Evolutionary conservation across 495 filamentous ascomycete species (phyloP).

Genomic region (Aspergillus coremiiformis): DNA sequence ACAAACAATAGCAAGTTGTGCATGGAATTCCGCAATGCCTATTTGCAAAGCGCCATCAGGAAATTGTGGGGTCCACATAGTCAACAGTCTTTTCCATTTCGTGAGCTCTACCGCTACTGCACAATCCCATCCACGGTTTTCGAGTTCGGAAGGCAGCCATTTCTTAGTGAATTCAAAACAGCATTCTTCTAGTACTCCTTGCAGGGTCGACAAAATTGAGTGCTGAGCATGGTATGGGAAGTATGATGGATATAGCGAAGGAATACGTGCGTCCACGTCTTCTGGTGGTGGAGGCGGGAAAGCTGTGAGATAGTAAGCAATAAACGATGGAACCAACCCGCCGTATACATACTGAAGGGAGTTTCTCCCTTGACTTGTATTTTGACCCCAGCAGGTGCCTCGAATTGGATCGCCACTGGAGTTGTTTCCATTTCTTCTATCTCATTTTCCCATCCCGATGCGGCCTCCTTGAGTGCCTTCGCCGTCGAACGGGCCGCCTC

Average conservation of each 20-base stretch:
- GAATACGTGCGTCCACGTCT: slow-evolving; percentile 4
- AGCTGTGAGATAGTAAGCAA: neutral
- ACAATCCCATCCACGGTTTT: slow-evolving; percentile 24
- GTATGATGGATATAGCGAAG: slow-evolving; percentile 31
- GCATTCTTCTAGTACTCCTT: slow-evolving; percentile 35
- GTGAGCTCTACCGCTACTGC: slow-evolving; percentile 33
- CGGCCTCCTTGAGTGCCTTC: slow-evolving; percentile 7
- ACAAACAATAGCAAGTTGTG: slow-evolving; percentile 21
- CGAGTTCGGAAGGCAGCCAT: slow-evolving; percentile 26
- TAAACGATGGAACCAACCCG: neutral
- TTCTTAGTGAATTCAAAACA: slow-evolving; percentile 32
- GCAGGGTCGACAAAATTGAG: slow-evolving; percentile 27
- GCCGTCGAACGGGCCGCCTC: slow-evolving; percentile 3
- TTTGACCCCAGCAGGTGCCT: neutral
- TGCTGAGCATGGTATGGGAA: slow-evolving; percentile 37
- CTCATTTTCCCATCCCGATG: neutral
- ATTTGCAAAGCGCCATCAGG: slow-evolving; percentile 12
- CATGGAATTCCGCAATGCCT: slow-evolving; percentile 10
- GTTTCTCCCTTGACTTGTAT: neutral
- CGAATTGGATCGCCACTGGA: neutral
- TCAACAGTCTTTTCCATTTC: slow-evolving; percentile 25
- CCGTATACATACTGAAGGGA: neutral
- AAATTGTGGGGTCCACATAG: slow-evolving; percentile 18
- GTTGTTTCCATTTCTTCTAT: neutral
- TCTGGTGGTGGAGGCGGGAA: neutral